These are phyloP conservation scores for Aspergillus leporis DNA, from an alignment of 495 filamentous ascomycete genomes.

Conservation along the genomic window DNA sequence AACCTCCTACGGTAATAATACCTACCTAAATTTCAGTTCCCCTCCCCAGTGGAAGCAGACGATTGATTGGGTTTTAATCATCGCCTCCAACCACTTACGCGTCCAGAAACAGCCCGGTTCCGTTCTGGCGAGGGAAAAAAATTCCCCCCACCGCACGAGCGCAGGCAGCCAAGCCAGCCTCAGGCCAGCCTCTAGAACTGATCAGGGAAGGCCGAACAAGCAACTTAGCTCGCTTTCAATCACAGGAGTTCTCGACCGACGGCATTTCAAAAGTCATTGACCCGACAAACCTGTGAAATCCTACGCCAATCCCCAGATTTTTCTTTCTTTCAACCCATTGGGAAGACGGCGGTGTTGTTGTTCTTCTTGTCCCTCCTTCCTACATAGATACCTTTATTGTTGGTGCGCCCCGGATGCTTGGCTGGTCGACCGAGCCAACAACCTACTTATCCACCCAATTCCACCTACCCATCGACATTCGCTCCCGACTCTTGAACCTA, in stretches of 20 bases:
- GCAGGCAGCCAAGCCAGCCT: slow-evolving; percentile 14
- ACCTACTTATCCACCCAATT: slow-evolving; percentile 10
- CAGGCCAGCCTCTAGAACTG: slow-evolving; percentile 16
- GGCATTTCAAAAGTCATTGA: slow-evolving; percentile 6
- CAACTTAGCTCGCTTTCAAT: slow-evolving; percentile 18
- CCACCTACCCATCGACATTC: slow-evolving; percentile 9
- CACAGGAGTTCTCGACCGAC: slow-evolving; percentile 17
- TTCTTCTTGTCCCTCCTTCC: slow-evolving; percentile 8
- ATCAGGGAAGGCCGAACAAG: slow-evolving; percentile 11
- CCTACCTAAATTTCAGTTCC: too few species aligned
- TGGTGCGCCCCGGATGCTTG: slow-evolving; percentile 23
- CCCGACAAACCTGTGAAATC: slow-evolving; percentile 3
- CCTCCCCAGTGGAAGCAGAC: neutral
- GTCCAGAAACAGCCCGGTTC: slow-evolving; percentile 27
- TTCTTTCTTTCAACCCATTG: slow-evolving; percentile 14
- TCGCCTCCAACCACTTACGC: slow-evolving; percentile 24
- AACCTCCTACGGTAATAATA: too few species aligned
- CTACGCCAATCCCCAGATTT: slow-evolving; percentile 16
- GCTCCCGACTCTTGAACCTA: slow-evolving; percentile 3
- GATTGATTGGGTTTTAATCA: too few species aligned
- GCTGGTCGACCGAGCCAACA: slow-evolving; percentile 18
- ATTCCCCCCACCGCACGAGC: slow-evolving; percentile 24
- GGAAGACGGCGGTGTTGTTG: slow-evolving; percentile 13
- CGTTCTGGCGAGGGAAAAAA: slow-evolving; percentile 17
- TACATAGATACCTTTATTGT: slow-evolving; percentile 13